phyloP scores from a whole-genome alignment of 164 flowering plant species.

The Vitis riparia region DNA sequence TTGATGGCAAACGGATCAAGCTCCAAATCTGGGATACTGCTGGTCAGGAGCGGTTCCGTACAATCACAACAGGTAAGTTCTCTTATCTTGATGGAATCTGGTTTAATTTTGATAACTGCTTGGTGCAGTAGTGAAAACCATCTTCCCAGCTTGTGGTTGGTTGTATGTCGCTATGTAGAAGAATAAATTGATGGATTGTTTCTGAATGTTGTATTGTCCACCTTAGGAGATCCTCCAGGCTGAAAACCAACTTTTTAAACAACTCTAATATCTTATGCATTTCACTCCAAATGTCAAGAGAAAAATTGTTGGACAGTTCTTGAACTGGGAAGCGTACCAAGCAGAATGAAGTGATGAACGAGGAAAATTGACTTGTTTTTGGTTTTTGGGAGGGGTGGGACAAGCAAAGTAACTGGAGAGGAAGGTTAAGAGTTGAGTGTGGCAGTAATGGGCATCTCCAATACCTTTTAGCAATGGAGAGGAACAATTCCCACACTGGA shows the following conservation, averaged over 20 bases:
- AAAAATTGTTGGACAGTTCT: neutral
- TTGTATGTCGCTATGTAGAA: neutral
- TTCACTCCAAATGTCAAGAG: neutral
- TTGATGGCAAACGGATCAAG: constrained; percentile 66
- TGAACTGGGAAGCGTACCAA: neutral
- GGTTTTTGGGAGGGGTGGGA: too few species aligned
- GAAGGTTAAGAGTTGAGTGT: too few species aligned
- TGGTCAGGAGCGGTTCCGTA: constrained; percentile 74
- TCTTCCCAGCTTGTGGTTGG: neutral
- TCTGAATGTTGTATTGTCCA: too few species aligned
- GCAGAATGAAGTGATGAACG: neutral
- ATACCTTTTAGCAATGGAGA: too few species aligned
- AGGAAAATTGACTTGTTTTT: too few species aligned
- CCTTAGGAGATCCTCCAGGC: too few species aligned
- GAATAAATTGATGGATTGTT: too few species aligned
- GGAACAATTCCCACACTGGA: too few species aligned
- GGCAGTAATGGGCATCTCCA: too few species aligned
- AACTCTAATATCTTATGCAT: neutral
- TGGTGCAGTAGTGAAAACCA: neutral
- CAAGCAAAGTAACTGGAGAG: too few species aligned
- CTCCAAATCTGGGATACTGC: constrained; percentile 84
- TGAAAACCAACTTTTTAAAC: too few species aligned
- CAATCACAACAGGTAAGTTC: constrained; percentile 61
- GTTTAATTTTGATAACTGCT: neutral
- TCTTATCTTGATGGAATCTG: neutral